Evolutionary conservation across 192 early-diverging fungal genomes (phyloP), one percentile per base, ranked within the genome.

Genomic region (Entomortierella parvispora): DNA sequence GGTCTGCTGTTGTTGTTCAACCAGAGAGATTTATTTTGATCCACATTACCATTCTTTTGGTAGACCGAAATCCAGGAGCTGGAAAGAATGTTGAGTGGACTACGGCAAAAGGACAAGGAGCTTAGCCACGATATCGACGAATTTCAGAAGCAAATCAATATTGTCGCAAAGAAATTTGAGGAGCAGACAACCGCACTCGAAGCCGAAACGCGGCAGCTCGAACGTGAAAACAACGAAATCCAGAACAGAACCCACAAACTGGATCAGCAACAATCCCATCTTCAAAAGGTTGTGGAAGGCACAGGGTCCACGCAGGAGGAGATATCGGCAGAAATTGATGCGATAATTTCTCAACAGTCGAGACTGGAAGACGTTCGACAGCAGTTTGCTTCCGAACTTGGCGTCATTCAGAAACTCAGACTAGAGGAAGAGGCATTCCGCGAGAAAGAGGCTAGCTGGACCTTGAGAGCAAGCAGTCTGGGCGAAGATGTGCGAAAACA

Each of bases 391-490:
- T 31, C 22, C 3, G 74, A 68, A 23, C 14, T 58, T 18, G 46
- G 18, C 1, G 22, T 31, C 4, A 68, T 68, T n/a, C 47, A 68
- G 55, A 49, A 59, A 32, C 28, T 77, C 37, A 51, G 66, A 47
- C 10, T 28, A 5, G 65, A 64, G 40, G 74, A 68, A 29, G 74
- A 77, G 29, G 11, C 23, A 1, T 68, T 77, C n/a, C 42, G 65
- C 14, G 74, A 77, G 31, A 60, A 59, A 7, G 54, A 77, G 23
- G 74, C 65, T n/a, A 59, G 65, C 2, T 77, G 74, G 74, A 68
- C 33, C 34, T 58, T 77, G 56, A 58, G 61, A 1, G 46, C 65
- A 1, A 47, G 18, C 17, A 57, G 43, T 4, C 29, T 68, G 31
- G 15, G 7, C 0, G 55, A 77, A 47, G 49, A 47, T 34, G 15